Evolutionary conservation across 2,329 filamentous ascomycete genomes (phyloP), one percentile per base, ranked within the genome.

Genomic region (Dothideomycetes sp.): DNA sequence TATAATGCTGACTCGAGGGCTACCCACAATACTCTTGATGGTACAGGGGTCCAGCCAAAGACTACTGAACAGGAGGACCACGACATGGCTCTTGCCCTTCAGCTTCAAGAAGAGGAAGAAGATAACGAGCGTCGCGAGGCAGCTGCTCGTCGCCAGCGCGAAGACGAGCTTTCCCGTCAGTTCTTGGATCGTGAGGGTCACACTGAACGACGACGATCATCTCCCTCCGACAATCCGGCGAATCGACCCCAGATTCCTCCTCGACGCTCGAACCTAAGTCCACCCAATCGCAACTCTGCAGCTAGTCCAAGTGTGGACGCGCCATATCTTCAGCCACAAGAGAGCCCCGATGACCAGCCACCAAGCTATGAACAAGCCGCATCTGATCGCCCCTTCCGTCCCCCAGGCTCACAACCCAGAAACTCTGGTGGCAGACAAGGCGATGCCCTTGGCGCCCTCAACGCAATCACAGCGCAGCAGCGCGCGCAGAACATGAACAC

Each of bases 81-180:
- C 38, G 84, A 91, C 45, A 63, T 95, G 19, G 91, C 91, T 0
- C 70, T 96, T 3, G 88, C 89, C 0, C 69, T 98, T 5, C 91
- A 96, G 55, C 72, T 95, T 1, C 89, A 96, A 57, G 91, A 96
- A 53, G 87, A 94, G 56, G 89, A 96, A 58, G 86, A 95, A 47
- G 79, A 86, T 52, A 73, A 78, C 11, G 77, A 87, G 47, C 73
- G 75, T n/a, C 64, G 59, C 40, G 61, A 76, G 36, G 72, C 77
- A 36, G 75, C 73, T 8, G 36, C 18, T 15, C 36, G 41, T 7
- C 31, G 41, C 16, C 19, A 16, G 19, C 36, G 34, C 19, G 40
- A 87, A 56, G 77, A 76, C 40, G 65, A 76, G 42, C 66, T 84
- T 1, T 83, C 79, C 0, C 78, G 82, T 52, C 76, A 79, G 45